Conservation (phyloP, 2,329 filamentous ascomycete species). For the Dactylellina sp. region DNA sequence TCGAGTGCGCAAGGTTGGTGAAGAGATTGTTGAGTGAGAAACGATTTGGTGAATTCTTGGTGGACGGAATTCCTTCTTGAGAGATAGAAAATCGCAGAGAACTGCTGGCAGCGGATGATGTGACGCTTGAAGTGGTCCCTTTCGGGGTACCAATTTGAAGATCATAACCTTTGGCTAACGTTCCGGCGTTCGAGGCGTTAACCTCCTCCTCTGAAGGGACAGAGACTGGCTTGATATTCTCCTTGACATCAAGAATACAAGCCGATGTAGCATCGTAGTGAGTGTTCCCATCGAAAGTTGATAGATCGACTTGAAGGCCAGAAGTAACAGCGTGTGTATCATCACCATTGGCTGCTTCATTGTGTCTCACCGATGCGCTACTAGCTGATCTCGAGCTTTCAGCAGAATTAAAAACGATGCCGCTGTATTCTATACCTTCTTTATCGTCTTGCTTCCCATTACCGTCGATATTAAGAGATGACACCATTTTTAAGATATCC, state of each 20-base stretch:
- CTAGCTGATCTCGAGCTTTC: constrained; percentile 11
- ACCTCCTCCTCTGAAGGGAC: neutral
- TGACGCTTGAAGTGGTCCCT: neutral
- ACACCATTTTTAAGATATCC: neutral
- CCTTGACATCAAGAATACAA: constrained; percentile 1
- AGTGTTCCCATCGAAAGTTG: neutral
- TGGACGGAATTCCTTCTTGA: neutral
- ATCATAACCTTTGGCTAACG: neutral
- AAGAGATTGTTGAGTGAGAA: constrained; percentile 31
- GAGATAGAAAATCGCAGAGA: neutral
- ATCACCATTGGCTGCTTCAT: neutral
- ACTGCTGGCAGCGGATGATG: neutral
- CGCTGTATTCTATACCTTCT: constrained; percentile 18
- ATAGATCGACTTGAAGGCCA: neutral
- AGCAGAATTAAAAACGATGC: constrained; percentile 24
- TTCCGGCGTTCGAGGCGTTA: neutral
- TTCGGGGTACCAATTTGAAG: neutral
- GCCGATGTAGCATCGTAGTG: neutral
- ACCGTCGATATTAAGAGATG: constrained; percentile 5
- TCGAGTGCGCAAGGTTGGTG: neutral
- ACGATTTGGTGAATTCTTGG: constrained; percentile 16
- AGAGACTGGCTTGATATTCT: constrained; percentile 16
- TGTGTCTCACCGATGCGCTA: neutral
- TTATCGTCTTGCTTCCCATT: neutral
- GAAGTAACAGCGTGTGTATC: neutral